A percentile compares a stretch with the other conserved stretches of the same genome.
Conservation (phyloP, 1,139 yeast genomes). For the Pichia cactophila region DNA sequence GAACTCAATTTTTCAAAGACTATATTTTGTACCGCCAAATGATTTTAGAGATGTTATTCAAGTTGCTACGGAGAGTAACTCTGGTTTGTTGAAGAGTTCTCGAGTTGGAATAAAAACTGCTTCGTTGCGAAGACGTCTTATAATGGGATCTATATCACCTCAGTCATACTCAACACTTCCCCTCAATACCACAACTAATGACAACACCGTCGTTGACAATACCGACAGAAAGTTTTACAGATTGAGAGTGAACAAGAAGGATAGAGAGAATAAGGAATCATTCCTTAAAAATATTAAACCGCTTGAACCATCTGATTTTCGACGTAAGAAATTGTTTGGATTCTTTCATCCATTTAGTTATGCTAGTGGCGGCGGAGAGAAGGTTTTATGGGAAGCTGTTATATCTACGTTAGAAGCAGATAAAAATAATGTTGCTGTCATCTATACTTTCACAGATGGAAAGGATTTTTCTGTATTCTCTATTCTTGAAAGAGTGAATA, state of each 20-base stretch:
- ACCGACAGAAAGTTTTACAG: slow-evolving; percentile 11
- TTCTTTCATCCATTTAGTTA: slow-evolving; percentile 94
- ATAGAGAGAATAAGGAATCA: slow-evolving; percentile 13
- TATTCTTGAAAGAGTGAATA: slow-evolving; percentile 50
- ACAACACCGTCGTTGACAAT: slow-evolving; percentile 14
- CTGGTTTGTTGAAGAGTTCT: slow-evolving; percentile 16
- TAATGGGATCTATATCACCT: slow-evolving; percentile 40
- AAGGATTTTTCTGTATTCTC: slow-evolving; percentile 42
- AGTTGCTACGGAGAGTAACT: slow-evolving; percentile 31
- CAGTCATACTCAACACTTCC: slow-evolving; percentile 38
- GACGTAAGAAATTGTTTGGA: slow-evolving; percentile 52
- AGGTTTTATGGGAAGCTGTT: slow-evolving; percentile 94
- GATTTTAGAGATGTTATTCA: slow-evolving; percentile 37
- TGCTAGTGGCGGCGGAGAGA: slow-evolving; percentile 98
- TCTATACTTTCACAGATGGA: slow-evolving; percentile 49
- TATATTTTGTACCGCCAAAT: slow-evolving; percentile 39
- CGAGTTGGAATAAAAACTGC: slow-evolving; percentile 33
- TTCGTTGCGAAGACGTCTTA: slow-evolving; percentile 37
- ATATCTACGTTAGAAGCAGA: slow-evolving; percentile 53
- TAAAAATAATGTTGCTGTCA: slow-evolving; percentile 50
- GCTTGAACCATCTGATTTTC: slow-evolving; percentile 33
- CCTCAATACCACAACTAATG: slow-evolving; percentile 11
- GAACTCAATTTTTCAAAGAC: slow-evolving; percentile 29
- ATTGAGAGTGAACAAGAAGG: slow-evolving; percentile 23
- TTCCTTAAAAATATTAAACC: slow-evolving; percentile 25